Base-by-base conservation (phyloP, 1,139 yeast genomes). In the Yamadazyma atlantica region DNA sequence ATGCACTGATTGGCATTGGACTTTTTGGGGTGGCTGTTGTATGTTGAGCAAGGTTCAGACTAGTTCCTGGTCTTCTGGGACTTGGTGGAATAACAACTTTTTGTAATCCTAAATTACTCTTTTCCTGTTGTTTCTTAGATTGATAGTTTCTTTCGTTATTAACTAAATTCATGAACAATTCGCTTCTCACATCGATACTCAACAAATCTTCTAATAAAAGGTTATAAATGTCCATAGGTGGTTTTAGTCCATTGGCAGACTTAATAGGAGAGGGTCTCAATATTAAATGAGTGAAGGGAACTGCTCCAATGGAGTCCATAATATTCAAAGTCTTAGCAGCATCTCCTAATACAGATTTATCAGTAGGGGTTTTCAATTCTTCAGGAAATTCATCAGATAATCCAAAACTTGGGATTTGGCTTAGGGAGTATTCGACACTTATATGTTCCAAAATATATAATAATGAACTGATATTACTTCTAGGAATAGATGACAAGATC, bases 201-300 rank as follows among this genome's bases (percentile, higher is more conserved):
- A 71, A 52, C 35, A 71, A 56, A 40, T 65, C 69, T 2, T 37
- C 14, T 2, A 66, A 52, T n/a, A 71, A 40, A 4, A 16, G 25
- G 23, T 51, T 50, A 44, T 71, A 71, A 9, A 44, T 42, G 0
- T 44, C 50, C 21, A 65, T 33, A 0, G 75, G 73, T 8, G 78
- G 78, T 39, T 67, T 68, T 43, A 68, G 68, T 0, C 78, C 78
- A 2, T 55, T 34, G 1, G 69, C 51, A 28, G 58, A 49, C 38
- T 69, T 71, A 2, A 60, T 51, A 2, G 62, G 56, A 0, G 75
- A 64, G 0, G 77, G 77, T 32, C 77, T 54, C 44, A 70, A 53
- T 1, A 72, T 58, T 26, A 67, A 54, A 49, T 72, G 78, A 6
- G 67, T 46, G 36, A 70, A 67, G 0, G 78, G 77, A 18, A 71